Percentiles rank a stretch among this genome's conserved stretches.
phyloP scores from a whole-genome alignment of 345 rosid species.

The Pistacia vera region DNA sequence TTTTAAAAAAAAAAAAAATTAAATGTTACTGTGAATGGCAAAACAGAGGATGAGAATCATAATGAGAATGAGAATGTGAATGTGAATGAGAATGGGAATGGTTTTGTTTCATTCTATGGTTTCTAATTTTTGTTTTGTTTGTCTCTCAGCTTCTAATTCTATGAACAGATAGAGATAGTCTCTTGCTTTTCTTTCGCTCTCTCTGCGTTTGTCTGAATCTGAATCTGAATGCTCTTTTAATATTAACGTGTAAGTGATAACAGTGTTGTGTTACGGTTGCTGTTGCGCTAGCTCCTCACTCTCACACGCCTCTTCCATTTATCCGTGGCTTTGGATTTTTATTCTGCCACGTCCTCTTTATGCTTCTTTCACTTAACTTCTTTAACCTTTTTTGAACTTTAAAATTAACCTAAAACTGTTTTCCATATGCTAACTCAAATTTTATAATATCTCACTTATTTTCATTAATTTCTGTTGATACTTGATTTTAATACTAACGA shows the following conservation, averaged over 20 bases:
- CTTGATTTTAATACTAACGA: too few species aligned
- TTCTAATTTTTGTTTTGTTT: background rate
- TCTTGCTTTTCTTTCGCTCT: background rate
- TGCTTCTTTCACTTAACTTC: too few species aligned
- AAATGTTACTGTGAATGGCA: background rate
- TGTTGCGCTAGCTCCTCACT: too few species aligned
- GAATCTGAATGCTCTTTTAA: too few species aligned
- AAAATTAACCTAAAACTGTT: too few species aligned
- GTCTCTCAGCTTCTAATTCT: background rate
- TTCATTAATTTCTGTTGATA: too few species aligned
- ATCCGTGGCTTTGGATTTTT: background rate
- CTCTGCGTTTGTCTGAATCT: background rate
- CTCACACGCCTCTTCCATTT: background rate
- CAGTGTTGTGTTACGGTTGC: too few species aligned
- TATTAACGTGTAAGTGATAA: too few species aligned
- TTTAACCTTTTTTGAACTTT: too few species aligned
- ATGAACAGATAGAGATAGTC: background rate
- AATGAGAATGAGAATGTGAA: slow-evolving; percentile 15
- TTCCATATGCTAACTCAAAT: too few species aligned
- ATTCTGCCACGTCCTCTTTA: background rate
- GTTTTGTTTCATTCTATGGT: slow-evolving; percentile 19
- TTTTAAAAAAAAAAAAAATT: background rate
- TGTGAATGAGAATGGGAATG: slow-evolving; percentile 18
- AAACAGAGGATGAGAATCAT: background rate
- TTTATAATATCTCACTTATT: too few species aligned